Percentiles rank a stretch among this genome's conserved stretches.
phyloP scores from a whole-genome alignment of 345 rosid species.

The Sonneratia alba region DNA sequence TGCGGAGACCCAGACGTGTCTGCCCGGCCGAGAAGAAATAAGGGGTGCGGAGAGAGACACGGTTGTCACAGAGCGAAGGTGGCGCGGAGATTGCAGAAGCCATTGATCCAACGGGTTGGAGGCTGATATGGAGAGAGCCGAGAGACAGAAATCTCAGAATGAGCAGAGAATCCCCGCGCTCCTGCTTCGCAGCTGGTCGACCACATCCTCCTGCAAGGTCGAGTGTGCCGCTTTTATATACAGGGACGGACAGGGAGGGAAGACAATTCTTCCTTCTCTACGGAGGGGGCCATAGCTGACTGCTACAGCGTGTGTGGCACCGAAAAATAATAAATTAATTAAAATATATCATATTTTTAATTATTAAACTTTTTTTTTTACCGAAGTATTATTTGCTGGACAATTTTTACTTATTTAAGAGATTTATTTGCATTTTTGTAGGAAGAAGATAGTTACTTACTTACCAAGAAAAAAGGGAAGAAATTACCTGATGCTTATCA shows the following conservation, averaged over 20 bases:
- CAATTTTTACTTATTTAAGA: too few relatives aligned
- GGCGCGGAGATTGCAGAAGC: slow-evolving; percentile 26
- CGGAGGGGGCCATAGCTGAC: too few relatives aligned
- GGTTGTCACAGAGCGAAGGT: slow-evolving; percentile 6
- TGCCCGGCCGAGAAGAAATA: slow-evolving; percentile 9
- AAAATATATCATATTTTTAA: too few relatives aligned
- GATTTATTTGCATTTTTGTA: too few relatives aligned
- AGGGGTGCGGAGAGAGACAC: slow-evolving; percentile 1
- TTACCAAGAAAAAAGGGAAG: too few relatives aligned
- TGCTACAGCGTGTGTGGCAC: too few relatives aligned
- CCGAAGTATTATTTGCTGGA: too few relatives aligned
- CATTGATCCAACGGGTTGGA: slow-evolving; percentile 3
- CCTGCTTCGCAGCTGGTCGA: neutral
- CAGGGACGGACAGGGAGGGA: neutral
- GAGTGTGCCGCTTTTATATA: neutral
- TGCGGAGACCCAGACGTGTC: slow-evolving; percentile 15
- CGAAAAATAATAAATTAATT: too few relatives aligned
- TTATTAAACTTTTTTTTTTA: too few relatives aligned
- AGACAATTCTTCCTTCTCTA: too few relatives aligned
- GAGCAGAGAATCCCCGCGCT: neutral
- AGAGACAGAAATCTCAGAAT: neutral
- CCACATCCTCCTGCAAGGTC: neutral
- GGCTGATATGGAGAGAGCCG: neutral
- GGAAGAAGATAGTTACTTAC: too few relatives aligned
- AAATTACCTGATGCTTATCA: too few relatives aligned